Percentiles rank a stretch among this genome's conserved stretches.
Conservation (phyloP, 306 rosid species). For the Cyclanthera cordifolia region DNA sequence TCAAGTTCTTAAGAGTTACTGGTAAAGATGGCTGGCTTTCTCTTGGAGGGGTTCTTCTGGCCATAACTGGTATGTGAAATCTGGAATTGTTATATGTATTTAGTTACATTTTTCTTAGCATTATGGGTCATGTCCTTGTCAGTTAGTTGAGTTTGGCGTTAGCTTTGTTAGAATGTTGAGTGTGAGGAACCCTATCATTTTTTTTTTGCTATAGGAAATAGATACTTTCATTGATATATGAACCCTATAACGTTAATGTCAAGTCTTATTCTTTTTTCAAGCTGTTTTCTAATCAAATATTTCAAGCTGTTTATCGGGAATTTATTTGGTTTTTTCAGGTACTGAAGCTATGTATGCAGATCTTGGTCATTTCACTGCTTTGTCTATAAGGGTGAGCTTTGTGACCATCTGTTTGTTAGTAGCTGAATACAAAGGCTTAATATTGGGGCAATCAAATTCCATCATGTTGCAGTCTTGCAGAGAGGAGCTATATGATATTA, state of each 20-base stretch:
- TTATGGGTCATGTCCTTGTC: background rate
- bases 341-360: conserved; percentile 91
- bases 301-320: conserved; percentile 6
- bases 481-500: background rate
- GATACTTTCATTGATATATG: no score
- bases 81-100: conserved; percentile 9
- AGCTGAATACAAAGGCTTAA: background rate
- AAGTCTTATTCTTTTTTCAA: background rate
- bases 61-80: conserved; percentile 61
- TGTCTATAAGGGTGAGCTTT: conserved; percentile 62
- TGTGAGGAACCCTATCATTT: no score
- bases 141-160: background rate
- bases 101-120: background rate
- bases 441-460: background rate
- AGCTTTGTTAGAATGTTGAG: background rate
- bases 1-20: conserved; percentile 51
- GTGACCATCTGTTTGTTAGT: conserved; percentile 1
- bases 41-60: conserved; percentile 78
- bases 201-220: no score
- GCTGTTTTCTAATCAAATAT: background rate
- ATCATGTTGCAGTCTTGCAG: background rate
- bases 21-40: conserved; percentile 83
- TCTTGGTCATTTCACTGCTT: conserved; percentile 86
- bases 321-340: conserved; percentile 33
- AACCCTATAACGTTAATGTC: background rate